These are phyloP conservation scores for Diospyros kaki DNA, from an alignment of 148 eudicot genomes.

Conservation along the genomic window DNA sequence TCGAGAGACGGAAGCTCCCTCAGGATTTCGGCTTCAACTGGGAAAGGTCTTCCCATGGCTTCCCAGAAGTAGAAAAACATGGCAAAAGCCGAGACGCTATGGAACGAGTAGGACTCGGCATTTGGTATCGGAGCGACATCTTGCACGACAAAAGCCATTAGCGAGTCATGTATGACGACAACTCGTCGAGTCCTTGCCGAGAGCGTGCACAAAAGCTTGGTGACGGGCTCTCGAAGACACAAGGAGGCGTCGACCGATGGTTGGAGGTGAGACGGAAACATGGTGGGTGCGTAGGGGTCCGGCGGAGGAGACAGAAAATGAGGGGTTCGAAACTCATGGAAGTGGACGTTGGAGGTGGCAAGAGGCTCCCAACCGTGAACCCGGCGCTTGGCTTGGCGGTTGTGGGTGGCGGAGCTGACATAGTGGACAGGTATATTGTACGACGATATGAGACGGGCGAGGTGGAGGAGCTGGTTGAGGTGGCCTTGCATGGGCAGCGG, in stretches of 20 bases:
- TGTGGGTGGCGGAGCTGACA: conserved; percentile 5
- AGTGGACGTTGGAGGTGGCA: conserved; percentile 5
- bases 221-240: conserved; percentile 10
- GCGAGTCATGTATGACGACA: conserved; percentile 14
- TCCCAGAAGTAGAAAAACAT: conserved; percentile 19
- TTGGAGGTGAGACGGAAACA: conserved; percentile 20
- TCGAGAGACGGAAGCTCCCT: conserved; percentile 16
- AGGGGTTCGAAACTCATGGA: conserved; percentile 19
- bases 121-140: conserved; percentile 6
- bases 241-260: conserved; percentile 11
- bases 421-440: conserved; percentile 18
- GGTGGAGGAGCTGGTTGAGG: conserved; percentile 29
- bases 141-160: conserved; percentile 18
- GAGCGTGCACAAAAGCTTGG: conserved; percentile 4
- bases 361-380: conserved; percentile 18
- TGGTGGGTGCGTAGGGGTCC: conserved; percentile 3
- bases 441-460: conserved; percentile 20
- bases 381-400: conserved; percentile 16
- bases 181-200: not conserved
- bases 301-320: conserved; percentile 11
- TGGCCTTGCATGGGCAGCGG: conserved; percentile 24
- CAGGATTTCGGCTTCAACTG: not conserved
- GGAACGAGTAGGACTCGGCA: conserved; percentile 15
- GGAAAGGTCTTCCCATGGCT: conserved; percentile 14
- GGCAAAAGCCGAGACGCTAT: conserved; percentile 19